Percentiles rank a stretch among this genome's conserved stretches.
These are phyloP conservation scores for Aspergillus caelatus DNA, from an alignment of 2,329 filamentous ascomycete genomes.

Conservation along the genomic window DNA sequence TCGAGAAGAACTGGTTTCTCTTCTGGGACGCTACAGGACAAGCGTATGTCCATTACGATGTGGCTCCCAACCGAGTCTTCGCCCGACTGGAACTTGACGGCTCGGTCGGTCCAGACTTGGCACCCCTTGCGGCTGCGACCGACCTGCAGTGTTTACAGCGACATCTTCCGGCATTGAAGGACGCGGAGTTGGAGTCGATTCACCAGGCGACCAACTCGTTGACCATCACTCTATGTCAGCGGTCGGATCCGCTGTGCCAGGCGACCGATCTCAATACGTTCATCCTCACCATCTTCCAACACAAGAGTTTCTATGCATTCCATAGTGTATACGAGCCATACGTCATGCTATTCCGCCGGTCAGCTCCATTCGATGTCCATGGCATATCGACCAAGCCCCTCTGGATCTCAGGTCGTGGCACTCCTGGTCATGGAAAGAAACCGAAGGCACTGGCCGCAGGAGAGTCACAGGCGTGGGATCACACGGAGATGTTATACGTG, in stretches of 20 bases:
- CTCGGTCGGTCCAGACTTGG: constrained; percentile 52
- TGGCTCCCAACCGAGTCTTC: constrained; percentile 55
- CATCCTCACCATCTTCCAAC: constrained; percentile 58
- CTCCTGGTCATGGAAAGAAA: constrained; percentile 29
- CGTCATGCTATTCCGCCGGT: constrained; percentile 54
- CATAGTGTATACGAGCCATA: constrained; percentile 61
- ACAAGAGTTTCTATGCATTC: constrained; percentile 54
- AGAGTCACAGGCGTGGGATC: constrained; percentile 21
- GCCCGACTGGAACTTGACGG: constrained; percentile 51
- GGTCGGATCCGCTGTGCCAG: constrained; percentile 49
- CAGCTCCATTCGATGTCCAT: constrained; percentile 54
- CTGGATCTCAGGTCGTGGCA: constrained; percentile 57
- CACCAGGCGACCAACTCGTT: constrained; percentile 65
- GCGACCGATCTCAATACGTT: constrained; percentile 55
- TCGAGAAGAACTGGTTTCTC: constrained; percentile 67
- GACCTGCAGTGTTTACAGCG: constrained; percentile 53
- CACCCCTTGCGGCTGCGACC: constrained; percentile 32
- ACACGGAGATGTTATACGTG: constrained; percentile 61
- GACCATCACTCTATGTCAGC: constrained; percentile 57
- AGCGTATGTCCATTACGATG: constrained; percentile 58
- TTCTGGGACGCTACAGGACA: constrained; percentile 58
- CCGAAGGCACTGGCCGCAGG: constrained; percentile 6
- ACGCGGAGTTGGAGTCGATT: constrained; percentile 47
- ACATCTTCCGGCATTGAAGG: constrained; percentile 44
- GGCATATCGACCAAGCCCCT: constrained; percentile 55